Evolutionary conservation across 768 basidiomycete species (phyloP).

Genomic region (Russula sp.): DNA sequence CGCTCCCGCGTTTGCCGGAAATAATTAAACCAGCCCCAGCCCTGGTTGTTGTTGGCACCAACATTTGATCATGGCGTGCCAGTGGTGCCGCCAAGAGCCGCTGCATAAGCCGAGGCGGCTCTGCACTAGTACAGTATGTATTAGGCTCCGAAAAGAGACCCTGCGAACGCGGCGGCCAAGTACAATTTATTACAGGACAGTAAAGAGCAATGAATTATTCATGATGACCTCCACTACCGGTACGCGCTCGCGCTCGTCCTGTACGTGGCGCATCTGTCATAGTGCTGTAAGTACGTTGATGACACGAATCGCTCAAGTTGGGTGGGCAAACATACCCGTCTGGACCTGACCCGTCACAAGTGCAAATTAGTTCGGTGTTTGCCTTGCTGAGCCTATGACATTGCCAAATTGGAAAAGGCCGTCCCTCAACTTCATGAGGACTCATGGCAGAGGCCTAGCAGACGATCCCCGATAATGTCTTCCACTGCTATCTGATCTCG

Average conservation of each 20-base stretch:
- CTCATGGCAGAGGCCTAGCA: too few relatives aligned
- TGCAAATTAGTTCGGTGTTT: neutral
- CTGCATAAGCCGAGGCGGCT: too few relatives aligned
- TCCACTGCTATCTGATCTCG: too few relatives aligned
- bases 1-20: neutral
- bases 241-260: neutral
- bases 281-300: neutral
- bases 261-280: neutral
- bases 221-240: neutral
- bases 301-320: neutral
- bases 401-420: slow-evolving; percentile 14
- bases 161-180: neutral
- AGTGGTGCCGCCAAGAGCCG: too few relatives aligned
- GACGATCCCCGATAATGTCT: too few relatives aligned
- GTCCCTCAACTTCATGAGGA: neutral
- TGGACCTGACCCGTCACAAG: neutral
- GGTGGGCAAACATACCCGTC: neutral
- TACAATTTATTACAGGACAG: too few relatives aligned
- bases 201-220: neutral
- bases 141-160: neutral
- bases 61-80: too few relatives aligned
- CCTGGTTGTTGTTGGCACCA: too few relatives aligned
- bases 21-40: neutral
- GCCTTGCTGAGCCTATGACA: neutral
- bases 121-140: neutral